Conservation (phyloP, 2,329 filamentous ascomycete species). For the Rutstroemia sp. region DNA sequence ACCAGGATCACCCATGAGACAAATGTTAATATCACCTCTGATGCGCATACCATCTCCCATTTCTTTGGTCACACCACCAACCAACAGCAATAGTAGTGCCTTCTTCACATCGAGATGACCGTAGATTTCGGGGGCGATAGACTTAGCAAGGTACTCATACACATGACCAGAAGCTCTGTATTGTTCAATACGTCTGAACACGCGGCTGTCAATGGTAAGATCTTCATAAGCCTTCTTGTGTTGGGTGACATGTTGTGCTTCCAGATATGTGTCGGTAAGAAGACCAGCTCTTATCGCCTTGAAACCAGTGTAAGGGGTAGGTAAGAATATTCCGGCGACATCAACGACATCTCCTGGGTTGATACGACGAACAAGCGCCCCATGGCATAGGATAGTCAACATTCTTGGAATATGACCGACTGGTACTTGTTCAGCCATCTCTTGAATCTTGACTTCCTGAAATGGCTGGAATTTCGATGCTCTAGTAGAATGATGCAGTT, state of each 20-base stretch:
- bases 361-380: slow-evolving; percentile 75
- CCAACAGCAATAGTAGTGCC: slow-evolving; percentile 86
- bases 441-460: slow-evolving; percentile 97
- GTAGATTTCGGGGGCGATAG: slow-evolving; percentile 95
- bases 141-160: slow-evolving; percentile 91
- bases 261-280: slow-evolving; percentile 94
- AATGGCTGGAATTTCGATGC: slow-evolving; percentile 96
- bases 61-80: slow-evolving; percentile 92
- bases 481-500: slow-evolving; percentile 88
- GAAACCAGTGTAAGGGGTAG: slow-evolving; percentile 98
- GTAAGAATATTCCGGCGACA: slow-evolving; percentile 89
- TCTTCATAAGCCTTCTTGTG: slow-evolving; percentile 98
- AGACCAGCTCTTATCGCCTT: slow-evolving; percentile 92
- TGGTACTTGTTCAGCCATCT: slow-evolving; percentile 98
- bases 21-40: slow-evolving; percentile 97
- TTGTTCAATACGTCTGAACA: slow-evolving; percentile 77
- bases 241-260: slow-evolving; percentile 87
- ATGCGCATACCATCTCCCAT: slow-evolving; percentile 99
- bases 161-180: slow-evolving; percentile 81
- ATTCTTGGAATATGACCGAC: slow-evolving; percentile 95
- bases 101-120: slow-evolving; percentile 98
- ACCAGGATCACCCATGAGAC: slow-evolving; percentile 98
- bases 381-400: slow-evolving; percentile 83
- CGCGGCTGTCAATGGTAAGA: slow-evolving; percentile 72
- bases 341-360: slow-evolving; percentile 94